A percentile compares a stretch with the other conserved stretches of the same genome.
These are phyloP conservation scores for Ulmus americana DNA, from an alignment of 331 rosid species.

Conservation along the genomic window DNA sequence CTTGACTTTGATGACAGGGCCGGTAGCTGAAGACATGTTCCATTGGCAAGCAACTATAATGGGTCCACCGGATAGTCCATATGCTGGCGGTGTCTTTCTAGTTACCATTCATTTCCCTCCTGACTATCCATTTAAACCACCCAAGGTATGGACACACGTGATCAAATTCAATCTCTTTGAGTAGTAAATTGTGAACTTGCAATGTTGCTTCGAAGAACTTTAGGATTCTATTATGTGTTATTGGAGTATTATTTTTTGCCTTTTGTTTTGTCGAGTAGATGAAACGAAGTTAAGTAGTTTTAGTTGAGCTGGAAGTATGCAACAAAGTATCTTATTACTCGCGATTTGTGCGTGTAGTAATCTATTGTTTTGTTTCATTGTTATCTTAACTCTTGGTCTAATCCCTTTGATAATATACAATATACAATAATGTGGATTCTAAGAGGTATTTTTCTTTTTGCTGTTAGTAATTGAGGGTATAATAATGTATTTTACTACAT, in stretches of 20 bases:
- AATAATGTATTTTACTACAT: too few relatives aligned
- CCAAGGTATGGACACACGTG: conserved; percentile 40
- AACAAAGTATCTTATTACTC: not conserved
- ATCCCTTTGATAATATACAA: too few relatives aligned
- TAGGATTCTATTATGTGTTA: not conserved
- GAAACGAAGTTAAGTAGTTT: not conserved
- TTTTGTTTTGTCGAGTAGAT: not conserved
- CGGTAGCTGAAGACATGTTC: conserved; percentile 83
- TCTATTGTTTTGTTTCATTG: not conserved
- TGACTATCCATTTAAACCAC: conserved; percentile 86
- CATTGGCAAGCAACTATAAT: conserved; percentile 90
- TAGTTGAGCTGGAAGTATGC: not conserved
- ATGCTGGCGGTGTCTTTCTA: conserved; percentile 75
- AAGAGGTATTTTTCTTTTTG: too few relatives aligned
- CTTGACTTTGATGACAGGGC: conserved; percentile 42
- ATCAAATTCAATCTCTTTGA: not conserved
- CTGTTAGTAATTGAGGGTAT: too few relatives aligned
- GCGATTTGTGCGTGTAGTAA: not conserved
- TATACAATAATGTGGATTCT: too few relatives aligned
- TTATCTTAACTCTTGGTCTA: too few relatives aligned
- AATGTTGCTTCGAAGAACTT: not conserved
- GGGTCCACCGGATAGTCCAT: conserved; percentile 86
- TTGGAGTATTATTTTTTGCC: not conserved
- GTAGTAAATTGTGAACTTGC: too few relatives aligned
- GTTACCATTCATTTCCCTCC: conserved; percentile 86